Percentiles rank a stretch among this genome's conserved stretches.
Evolutionary conservation across 2,329 filamentous ascomycete species (phyloP).

Genomic region (Alternaria hordeiaustralica): DNA sequence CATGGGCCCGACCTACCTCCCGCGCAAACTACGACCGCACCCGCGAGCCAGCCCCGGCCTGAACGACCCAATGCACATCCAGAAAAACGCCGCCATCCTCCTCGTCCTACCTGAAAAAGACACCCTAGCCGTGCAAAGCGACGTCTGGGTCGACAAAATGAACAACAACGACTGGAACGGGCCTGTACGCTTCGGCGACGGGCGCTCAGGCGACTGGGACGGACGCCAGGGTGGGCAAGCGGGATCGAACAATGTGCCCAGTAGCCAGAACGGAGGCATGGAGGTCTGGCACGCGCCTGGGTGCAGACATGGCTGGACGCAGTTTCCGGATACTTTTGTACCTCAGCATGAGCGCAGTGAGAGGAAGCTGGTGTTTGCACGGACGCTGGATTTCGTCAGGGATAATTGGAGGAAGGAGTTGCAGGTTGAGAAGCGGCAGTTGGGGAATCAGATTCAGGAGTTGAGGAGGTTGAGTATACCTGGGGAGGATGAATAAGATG

Average conservation of each 20-base stretch:
- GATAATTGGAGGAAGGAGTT: conserved; percentile 44
- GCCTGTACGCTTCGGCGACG: conserved; percentile 45
- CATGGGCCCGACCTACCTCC: conserved; percentile 52
- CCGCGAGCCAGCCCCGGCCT: conserved; percentile 52
- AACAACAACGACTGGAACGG: conserved; percentile 40
- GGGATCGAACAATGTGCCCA: conserved; percentile 17
- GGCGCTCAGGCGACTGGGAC: conserved; percentile 39
- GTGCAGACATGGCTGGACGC: conserved; percentile 52
- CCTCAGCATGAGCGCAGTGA: conserved; percentile 48
- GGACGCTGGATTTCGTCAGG: conserved; percentile 47
- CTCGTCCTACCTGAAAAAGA: conserved; percentile 53
- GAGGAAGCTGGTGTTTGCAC: conserved; percentile 44
- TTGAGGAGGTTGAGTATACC: conserved; percentile 30
- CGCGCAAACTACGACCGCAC: conserved; percentile 46
- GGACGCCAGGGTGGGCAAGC: conserved; percentile 28
- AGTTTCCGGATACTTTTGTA: conserved; percentile 50
- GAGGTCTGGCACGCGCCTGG: conserved; percentile 48
- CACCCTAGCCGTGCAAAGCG: conserved; percentile 50
- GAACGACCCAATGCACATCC: conserved; percentile 41
- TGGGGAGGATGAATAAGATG: neutral
- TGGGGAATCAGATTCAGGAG: conserved; percentile 25
- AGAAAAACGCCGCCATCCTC: conserved; percentile 49
- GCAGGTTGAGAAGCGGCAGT: conserved; percentile 10
- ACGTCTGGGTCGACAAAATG: conserved; percentile 53
- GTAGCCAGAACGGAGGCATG: conserved; percentile 41